Conservation (phyloP, 2,329 filamentous ascomycete genomes). For the Fusarium nelsonii region DNA sequence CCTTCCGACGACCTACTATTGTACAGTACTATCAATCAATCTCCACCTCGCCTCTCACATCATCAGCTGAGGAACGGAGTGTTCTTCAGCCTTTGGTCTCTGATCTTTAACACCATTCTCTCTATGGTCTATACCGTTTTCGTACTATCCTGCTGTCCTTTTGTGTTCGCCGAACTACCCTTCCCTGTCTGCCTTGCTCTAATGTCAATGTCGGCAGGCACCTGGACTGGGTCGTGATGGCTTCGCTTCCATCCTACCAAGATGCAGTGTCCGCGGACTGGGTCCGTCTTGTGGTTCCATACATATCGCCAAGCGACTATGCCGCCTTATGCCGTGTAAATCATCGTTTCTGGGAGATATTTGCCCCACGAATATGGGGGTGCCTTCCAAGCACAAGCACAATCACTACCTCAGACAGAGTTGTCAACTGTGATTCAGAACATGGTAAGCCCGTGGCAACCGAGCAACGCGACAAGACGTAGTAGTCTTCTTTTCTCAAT, state of each 20-base stretch:
- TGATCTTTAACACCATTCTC: neutral
- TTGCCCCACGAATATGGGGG: conserved; percentile 66
- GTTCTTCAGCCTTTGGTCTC: neutral
- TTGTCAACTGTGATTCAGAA: conserved; percentile 57
- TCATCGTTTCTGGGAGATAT: conserved; percentile 60
- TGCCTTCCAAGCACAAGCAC: conserved; percentile 56
- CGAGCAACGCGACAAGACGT: conserved; percentile 1
- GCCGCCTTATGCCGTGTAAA: conserved; percentile 63
- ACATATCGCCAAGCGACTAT: conserved; percentile 58
- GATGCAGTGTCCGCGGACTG: conserved; percentile 64
- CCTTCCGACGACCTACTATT: neutral
- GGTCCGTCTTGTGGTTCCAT: conserved; percentile 62
- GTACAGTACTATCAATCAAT: neutral
- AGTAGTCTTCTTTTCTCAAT: neutral
- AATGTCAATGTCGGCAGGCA: neutral
- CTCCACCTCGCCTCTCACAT: conserved; percentile 14
- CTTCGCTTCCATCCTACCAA: conserved; percentile 64
- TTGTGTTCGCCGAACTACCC: neutral
- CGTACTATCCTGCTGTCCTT: neutral
- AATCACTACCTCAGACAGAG: conserved; percentile 48
- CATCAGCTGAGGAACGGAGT: conserved; percentile 27
- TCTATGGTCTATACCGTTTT: neutral
- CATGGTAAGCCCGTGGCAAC: conserved; percentile 55
- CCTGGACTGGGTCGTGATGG: conserved; percentile 41
- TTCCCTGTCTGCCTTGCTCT: neutral